These are phyloP conservation scores for Fraxinus albicans DNA, from an alignment of 305 asterid species.

Conservation along the genomic window DNA sequence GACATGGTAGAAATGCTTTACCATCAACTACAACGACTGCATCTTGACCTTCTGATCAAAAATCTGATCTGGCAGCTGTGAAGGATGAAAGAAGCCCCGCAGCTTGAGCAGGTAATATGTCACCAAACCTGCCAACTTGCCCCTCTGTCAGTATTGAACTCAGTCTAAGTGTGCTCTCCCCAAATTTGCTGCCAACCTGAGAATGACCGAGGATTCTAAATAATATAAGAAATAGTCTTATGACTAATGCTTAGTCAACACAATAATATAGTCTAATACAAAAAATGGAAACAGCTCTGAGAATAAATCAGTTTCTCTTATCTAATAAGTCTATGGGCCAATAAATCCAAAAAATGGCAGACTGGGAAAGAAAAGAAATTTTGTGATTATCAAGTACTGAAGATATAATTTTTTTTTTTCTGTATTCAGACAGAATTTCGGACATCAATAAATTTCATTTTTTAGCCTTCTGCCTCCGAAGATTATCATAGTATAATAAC, in stretches of 20 bases:
- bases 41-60: constrained; percentile 29
- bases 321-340: neutral
- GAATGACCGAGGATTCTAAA: constrained; percentile 9
- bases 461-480: neutral
- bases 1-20: neutral
- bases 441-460: neutral
- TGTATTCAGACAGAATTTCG: neutral
- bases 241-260: neutral
- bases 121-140: constrained; percentile 98
- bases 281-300: neutral
- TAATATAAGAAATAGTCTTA: neutral
- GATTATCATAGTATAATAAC: neutral
- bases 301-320: neutral
- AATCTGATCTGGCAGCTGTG: constrained; percentile 75
- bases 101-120: constrained; percentile 95
- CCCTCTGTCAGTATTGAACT: constrained; percentile 93
- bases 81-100: constrained; percentile 95
- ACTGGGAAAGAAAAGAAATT: neutral
- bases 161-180: constrained; percentile 89
- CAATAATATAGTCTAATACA: neutral
- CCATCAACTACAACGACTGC: neutral
- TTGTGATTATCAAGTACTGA: neutral
- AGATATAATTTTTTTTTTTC: neutral
- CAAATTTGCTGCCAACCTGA: constrained; percentile 98
- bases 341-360: neutral